Evolutionary conservation across 495 filamentous ascomycete genomes (phyloP), one percentile per base, ranked within the genome.

Genomic region (Daldinia loculata): DNA sequence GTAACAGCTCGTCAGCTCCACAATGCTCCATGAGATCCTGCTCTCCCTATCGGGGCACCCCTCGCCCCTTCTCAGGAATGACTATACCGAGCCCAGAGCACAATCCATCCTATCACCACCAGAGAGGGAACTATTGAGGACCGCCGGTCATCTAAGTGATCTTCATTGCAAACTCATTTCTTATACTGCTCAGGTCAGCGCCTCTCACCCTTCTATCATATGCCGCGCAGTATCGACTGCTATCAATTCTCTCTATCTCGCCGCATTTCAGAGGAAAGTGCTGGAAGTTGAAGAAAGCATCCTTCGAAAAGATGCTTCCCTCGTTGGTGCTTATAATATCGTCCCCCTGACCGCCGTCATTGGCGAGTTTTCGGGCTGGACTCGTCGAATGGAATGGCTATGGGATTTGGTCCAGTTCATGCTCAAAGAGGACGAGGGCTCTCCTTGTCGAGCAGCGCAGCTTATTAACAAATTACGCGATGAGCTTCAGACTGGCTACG

Each of bases 11-110:
- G 48, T 38, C 58, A 45, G 27, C 62, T 38, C 32, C 71, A 85
- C 78, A 80, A 98, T 98, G 95, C 91, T 98, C 76, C 95, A 98
- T 84, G 95, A 99, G 82, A 90, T 99, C 80, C 87, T 99, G 72
- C 90, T 99, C 77, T 92, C 92, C 76, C 90, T 99, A 78, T 95
- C 93, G 70, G 95, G 95, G 58, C 92, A 97, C 81, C 90, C 93
- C 27, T 98, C 95, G 61, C 89, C 93, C 51, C 88, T 98, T 72
- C 91, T 98, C 81, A 81, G 82, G 66, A 61, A 83, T 69, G 69
- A 80, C 58, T 69, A 83, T 75, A 74, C 76, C 63, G 71, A 79
- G 60, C 61, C 78, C 74, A 70, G 77, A 57, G 67, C 71, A 63
- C 67, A 78, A 77, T 75, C 80, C 57, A 72, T 74, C 75, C 79